These are phyloP conservation scores for Plicaturopsis crispa DNA, from an alignment of 768 basidiomycete genomes.

Conservation along the genomic window DNA sequence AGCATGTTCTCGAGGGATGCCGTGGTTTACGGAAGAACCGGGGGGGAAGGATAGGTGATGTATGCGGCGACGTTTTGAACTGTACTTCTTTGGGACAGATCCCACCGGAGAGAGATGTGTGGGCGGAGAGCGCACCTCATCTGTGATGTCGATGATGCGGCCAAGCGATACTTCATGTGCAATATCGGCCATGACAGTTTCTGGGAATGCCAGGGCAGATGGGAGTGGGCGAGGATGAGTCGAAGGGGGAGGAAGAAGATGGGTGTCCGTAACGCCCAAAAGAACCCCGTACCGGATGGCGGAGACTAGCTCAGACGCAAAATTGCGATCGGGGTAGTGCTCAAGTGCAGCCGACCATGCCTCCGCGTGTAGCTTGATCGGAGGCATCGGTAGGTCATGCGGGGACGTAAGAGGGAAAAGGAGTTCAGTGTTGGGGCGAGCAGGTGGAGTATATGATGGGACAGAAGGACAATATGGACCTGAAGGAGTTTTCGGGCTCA, in stretches of 20 bases:
- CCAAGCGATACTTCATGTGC: constrained; percentile 5
- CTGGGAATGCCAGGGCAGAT: constrained; percentile 7
- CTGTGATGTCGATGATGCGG: constrained; percentile 7
- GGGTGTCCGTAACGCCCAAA: constrained; percentile 4
- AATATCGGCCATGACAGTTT: constrained; percentile 3
- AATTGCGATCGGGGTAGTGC: constrained; percentile 4
- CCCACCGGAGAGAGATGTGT: constrained; percentile 10
- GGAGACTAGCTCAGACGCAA: constrained; percentile 2
- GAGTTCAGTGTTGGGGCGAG: constrained; percentile 8
- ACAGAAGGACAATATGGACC: too few relatives aligned
- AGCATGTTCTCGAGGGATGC: constrained; percentile 6
- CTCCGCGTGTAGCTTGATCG: not conserved
- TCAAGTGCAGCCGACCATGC: not conserved
- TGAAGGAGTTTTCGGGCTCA: too few relatives aligned
- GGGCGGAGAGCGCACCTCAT: constrained; percentile 1
- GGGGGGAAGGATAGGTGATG: constrained; percentile 12
- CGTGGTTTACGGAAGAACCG: constrained; percentile 10
- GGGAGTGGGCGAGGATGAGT: too few relatives aligned
- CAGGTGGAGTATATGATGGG: too few relatives aligned
- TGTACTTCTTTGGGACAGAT: constrained; percentile 11
- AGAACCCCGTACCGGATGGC: constrained; percentile 7
- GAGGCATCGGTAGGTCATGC: constrained; percentile 6
- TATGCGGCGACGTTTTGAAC: constrained; percentile 6
- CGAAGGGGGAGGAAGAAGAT: constrained; percentile 4
- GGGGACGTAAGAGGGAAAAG: constrained; percentile 6